Evolutionary conservation across 2,329 filamentous ascomycete species (phyloP).

Genomic region (Penicillium sp.): DNA sequence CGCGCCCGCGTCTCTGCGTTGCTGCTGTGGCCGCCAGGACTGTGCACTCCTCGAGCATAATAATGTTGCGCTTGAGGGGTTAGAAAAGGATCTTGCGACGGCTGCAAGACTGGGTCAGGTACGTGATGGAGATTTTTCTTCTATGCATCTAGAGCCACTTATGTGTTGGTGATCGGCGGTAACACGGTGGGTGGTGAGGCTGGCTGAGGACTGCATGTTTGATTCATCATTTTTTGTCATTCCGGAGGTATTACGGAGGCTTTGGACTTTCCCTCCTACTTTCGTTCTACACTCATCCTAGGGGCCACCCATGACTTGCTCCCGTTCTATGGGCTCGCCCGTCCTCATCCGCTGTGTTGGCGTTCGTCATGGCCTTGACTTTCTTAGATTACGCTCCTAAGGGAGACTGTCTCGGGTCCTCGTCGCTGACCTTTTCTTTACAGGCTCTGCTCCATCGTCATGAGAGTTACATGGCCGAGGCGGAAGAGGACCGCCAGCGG

Average conservation of each 20-base stretch:
- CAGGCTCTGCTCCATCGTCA: conserved; percentile 90
- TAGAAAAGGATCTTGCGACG: conserved; percentile 83
- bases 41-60: conserved; percentile 83
- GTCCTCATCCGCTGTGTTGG: conserved; percentile 30
- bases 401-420: conserved; percentile 25
- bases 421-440: conserved; percentile 68
- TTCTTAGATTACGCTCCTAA: conserved; percentile 23
- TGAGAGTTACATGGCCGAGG: conserved; percentile 90
- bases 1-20: conserved; percentile 44
- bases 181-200: background rate
- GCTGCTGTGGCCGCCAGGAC: conserved; percentile 81
- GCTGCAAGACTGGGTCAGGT: conserved; percentile 92
- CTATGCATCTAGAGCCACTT: conserved; percentile 4
- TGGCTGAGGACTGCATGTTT: conserved; percentile 23
- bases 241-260: conserved; percentile 4
- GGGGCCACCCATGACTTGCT: background rate
- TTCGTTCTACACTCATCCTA: background rate
- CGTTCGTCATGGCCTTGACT: conserved; percentile 30
- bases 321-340: conserved; percentile 25
- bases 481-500: conserved; percentile 76
- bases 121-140: conserved; percentile 46
- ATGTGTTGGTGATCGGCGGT: background rate
- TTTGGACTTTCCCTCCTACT: conserved; percentile 7
- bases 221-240: conserved; percentile 21
- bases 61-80: conserved; percentile 69